Percentiles rank a stretch among this genome's conserved stretches.
Conservation (phyloP, 495 filamentous ascomycete species). For the Daldinia bambusicola region DNA sequence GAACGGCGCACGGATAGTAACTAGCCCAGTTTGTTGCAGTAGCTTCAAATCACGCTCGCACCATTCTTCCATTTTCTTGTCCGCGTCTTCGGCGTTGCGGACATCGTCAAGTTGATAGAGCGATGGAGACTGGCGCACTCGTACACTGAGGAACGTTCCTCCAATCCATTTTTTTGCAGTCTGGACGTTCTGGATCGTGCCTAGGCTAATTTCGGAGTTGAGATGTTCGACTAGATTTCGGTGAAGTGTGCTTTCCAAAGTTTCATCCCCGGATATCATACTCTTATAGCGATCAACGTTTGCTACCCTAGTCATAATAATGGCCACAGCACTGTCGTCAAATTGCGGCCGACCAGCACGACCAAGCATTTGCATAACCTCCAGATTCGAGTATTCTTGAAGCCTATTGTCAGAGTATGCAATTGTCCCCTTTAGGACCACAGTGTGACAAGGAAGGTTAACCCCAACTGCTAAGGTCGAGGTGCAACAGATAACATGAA, state of each 20-base stretch:
- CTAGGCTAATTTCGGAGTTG: slow-evolving; percentile 91
- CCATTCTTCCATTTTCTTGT: slow-evolving; percentile 79
- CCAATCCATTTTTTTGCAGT: slow-evolving; percentile 85
- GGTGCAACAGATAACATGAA: slow-evolving; percentile 94
- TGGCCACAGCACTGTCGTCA: slow-evolving; percentile 82
- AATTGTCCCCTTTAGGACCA: slow-evolving; percentile 90
- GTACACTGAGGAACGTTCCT: slow-evolving; percentile 87
- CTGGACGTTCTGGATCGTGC: slow-evolving; percentile 74
- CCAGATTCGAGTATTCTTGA: slow-evolving; percentile 86
- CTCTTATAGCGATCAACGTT: slow-evolving; percentile 79
- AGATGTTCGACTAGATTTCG: slow-evolving; percentile 89
- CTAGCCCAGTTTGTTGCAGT: slow-evolving; percentile 69
- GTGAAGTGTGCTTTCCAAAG: slow-evolving; percentile 89
- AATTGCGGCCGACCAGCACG: slow-evolving; percentile 94
- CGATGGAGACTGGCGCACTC: slow-evolving; percentile 79
- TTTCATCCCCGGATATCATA: slow-evolving; percentile 83
- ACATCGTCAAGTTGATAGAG: slow-evolving; percentile 72
- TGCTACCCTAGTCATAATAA: slow-evolving; percentile 82
- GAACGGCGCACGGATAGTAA: slow-evolving; percentile 63
- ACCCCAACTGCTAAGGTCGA: slow-evolving; percentile 93
- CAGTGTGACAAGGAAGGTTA: slow-evolving; percentile 92
- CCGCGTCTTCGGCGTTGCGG: slow-evolving; percentile 61
- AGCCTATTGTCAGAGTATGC: slow-evolving; percentile 72
- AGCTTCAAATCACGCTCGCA: slow-evolving; percentile 81
- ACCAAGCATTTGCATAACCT: slow-evolving; percentile 98